Evolutionary conservation across 768 basidiomycete genomes (phyloP).

Genomic region (Paxillus involutus): DNA sequence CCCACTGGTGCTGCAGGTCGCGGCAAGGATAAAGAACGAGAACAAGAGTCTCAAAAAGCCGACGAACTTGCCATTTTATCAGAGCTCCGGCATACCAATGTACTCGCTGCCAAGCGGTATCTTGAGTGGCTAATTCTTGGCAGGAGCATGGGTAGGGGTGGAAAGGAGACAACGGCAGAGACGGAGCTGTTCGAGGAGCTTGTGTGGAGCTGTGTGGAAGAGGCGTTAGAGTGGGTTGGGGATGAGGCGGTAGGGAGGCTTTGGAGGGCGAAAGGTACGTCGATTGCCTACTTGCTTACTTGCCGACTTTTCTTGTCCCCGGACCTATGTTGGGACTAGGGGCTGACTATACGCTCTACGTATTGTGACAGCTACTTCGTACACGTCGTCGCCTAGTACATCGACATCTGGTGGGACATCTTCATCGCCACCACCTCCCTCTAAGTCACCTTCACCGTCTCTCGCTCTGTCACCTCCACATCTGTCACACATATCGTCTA

Average conservation of each 20-base stretch:
- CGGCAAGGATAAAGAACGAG: slow-evolving; percentile 25
- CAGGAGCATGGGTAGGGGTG: slow-evolving; percentile 39
- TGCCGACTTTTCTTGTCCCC: background rate
- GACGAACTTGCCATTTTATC: slow-evolving; percentile 30
- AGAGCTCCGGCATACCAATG: slow-evolving; percentile 21
- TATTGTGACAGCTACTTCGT: slow-evolving; percentile 46
- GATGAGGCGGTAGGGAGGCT: slow-evolving; percentile 57
- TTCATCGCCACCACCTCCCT: slow-evolving; percentile 8
- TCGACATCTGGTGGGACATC: background rate
- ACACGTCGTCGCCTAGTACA: slow-evolving; percentile 37
- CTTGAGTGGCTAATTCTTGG: slow-evolving; percentile 81
- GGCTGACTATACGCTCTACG: background rate
- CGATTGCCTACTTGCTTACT: background rate
- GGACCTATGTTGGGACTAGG: background rate
- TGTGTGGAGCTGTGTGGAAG: slow-evolving; percentile 53
- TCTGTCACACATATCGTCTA: background rate
- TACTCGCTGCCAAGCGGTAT: slow-evolving; percentile 61
- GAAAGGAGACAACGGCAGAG: slow-evolving; percentile 21
- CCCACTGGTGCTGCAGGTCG: slow-evolving; percentile 18
- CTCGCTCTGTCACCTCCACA: slow-evolving; percentile 1
- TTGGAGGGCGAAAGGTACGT: slow-evolving; percentile 70
- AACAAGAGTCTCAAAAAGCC: slow-evolving; percentile 17
- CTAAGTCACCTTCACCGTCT: slow-evolving; percentile 7
- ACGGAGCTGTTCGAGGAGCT: slow-evolving; percentile 62
- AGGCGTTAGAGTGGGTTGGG: slow-evolving; percentile 46